These are phyloP conservation scores for Westerdykella sp. DNA, from an alignment of 2,329 filamentous ascomycete genomes.

Conservation along the genomic window DNA sequence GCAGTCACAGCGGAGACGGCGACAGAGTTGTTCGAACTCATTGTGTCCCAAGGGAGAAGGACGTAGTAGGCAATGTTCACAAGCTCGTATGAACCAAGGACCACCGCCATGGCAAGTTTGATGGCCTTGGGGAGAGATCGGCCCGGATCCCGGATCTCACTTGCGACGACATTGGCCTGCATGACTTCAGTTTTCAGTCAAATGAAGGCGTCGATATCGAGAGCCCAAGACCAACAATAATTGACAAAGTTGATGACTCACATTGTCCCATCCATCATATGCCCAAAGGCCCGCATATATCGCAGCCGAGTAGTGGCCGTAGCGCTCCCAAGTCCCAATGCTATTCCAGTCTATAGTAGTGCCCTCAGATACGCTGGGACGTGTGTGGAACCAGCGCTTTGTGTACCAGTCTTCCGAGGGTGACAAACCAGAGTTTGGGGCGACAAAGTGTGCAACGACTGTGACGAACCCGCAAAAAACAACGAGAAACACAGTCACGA, in stretches of 20 bases:
- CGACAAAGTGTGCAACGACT: conserved; percentile 24
- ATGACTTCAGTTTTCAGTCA: neutral
- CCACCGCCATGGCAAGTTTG: conserved; percentile 55
- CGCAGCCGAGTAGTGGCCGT: conserved; percentile 55
- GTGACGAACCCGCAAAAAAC: conserved; percentile 27
- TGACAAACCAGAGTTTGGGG: conserved; percentile 24
- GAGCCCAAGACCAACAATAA: no score
- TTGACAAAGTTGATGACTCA: conserved; percentile 24
- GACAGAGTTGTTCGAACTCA: conserved; percentile 56
- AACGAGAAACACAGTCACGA: conserved; percentile 27
- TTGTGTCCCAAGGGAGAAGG: conserved; percentile 53
- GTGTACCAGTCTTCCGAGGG: conserved; percentile 34
- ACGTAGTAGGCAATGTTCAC: conserved; percentile 59
- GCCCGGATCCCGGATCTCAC: conserved; percentile 32
- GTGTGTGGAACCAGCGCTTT: conserved; percentile 51
- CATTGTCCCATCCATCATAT: conserved; percentile 63
- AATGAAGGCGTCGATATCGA: conserved; percentile 11
- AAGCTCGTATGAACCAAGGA: conserved; percentile 54
- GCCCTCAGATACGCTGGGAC: conserved; percentile 46
- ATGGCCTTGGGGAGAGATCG: conserved; percentile 52
- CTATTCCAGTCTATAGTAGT: conserved; percentile 28
- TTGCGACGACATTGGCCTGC: conserved; percentile 36
- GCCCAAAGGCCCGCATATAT: conserved; percentile 59
- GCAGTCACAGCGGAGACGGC: conserved; percentile 49
- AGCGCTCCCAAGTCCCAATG: conserved; percentile 51